Evolutionary conservation across 2,329 filamentous ascomycete species (phyloP).

Genomic region (Diplodia intermedia): DNA sequence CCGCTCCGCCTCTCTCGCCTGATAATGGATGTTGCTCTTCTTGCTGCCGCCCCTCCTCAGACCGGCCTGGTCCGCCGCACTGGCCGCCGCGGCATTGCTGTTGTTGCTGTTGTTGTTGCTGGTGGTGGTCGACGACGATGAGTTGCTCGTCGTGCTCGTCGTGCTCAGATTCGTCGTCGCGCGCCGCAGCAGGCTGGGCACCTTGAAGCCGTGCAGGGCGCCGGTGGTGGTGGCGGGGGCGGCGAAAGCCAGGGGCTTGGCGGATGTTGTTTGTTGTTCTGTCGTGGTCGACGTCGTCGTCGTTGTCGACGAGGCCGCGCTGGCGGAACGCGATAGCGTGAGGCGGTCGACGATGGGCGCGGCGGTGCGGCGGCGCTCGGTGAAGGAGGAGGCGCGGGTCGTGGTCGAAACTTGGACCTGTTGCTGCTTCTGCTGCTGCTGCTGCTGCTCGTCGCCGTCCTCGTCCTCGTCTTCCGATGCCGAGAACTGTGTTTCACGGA

Average conservation of each 20-base stretch:
- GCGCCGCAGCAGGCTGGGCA: conserved; percentile 73
- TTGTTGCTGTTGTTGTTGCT: background rate
- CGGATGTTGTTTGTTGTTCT: conserved; percentile 37
- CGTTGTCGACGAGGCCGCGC: conserved; percentile 34
- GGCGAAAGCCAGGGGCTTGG: conserved; percentile 62
- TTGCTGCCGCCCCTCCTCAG: conserved; percentile 61
- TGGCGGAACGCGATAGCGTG: conserved; percentile 65
- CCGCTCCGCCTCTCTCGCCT: conserved; percentile 65
- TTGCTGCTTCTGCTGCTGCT: conserved; percentile 39
- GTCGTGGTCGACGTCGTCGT: conserved; percentile 7
- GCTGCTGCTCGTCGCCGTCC: conserved; percentile 56
- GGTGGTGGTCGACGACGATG: conserved; percentile 35
- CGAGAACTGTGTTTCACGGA: conserved; percentile 61
- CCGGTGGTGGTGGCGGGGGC: conserved; percentile 51
- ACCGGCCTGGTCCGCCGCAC: conserved; percentile 39
- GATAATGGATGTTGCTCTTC: conserved; percentile 66
- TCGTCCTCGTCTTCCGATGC: conserved; percentile 54
- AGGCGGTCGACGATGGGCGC: conserved; percentile 73
- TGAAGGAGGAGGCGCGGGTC: conserved; percentile 45
- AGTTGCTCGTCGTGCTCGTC: conserved; percentile 26
- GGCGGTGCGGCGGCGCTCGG: conserved; percentile 44
- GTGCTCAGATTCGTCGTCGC: conserved; percentile 66
- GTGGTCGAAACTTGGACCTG: conserved; percentile 38
- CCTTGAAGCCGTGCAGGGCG: conserved; percentile 62
- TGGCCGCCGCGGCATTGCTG: conserved; percentile 43